These are phyloP conservation scores for Citrus inodora DNA, from an alignment of 345 rosid genomes.

Conservation along the genomic window DNA sequence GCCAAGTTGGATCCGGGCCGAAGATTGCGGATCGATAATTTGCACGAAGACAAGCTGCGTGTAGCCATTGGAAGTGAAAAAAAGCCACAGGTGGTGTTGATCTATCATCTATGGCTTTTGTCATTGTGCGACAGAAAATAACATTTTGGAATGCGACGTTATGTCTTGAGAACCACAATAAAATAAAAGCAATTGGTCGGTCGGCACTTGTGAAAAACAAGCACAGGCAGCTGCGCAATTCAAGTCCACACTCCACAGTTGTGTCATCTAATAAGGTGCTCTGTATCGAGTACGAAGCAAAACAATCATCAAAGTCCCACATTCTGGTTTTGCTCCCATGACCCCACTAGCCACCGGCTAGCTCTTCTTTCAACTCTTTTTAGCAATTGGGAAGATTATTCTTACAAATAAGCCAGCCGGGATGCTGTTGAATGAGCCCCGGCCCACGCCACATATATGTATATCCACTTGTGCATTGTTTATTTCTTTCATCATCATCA, in stretches of 20 bases:
- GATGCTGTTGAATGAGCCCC: background rate
- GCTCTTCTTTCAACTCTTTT: too few relatives aligned
- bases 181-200: too few relatives aligned
- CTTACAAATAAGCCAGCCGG: background rate
- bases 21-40: background rate
- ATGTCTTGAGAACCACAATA: too few relatives aligned
- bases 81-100: too few relatives aligned
- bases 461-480: too few relatives aligned
- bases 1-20: background rate
- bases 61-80: background rate
- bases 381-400: background rate
- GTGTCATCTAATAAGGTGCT: background rate
- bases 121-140: too few relatives aligned
- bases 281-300: background rate
- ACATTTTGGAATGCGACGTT: too few relatives aligned
- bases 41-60: background rate
- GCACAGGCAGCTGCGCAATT: too few relatives aligned
- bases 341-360: too few relatives aligned
- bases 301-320: background rate
- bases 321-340: background rate
- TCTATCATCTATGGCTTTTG: too few relatives aligned
- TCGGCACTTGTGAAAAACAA: too few relatives aligned
- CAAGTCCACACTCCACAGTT: background rate
- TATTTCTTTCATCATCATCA: background rate
- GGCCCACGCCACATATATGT: background rate